Base-by-base conservation (phyloP, 768 basidiomycete species). In the Phlegmacium glaucopus region DNA sequence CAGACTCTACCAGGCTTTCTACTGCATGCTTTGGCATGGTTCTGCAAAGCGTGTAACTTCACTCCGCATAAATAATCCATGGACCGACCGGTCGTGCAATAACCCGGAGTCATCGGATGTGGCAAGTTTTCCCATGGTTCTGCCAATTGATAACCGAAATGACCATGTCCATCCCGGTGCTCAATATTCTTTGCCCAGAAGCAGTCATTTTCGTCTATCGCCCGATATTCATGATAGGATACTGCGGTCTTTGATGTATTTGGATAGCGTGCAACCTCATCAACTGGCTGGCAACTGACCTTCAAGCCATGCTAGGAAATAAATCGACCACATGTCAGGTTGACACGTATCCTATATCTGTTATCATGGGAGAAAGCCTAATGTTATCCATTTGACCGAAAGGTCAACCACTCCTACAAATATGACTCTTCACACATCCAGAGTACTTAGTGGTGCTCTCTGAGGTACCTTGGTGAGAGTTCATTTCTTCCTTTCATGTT, bases 271-370 rank as follows among this genome's bases (percentile, higher is more conserved):
- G 52, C 42, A 52, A 54, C 47, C 44, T 49, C n/a, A 62, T 67
- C 66, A 67, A 68, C 57, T 69, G 68, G 67, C 63, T 54, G 54
- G 32, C 50, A 35, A 41, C 42, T 55, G 48, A 47, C 48, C 52
- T 34, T 50, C 50, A 53, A 52, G 45, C 51, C 50, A 39, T 58
- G 50, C 45, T 54, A 51, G 64, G 58, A 54, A 59, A 56, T 64
- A 57, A 54, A 56, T 61, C 63, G 63, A 59, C 57, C 64, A 61
- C 61, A 66, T 64, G 60, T 63, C 59, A 56, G 51, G 27, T 51
- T 61, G 59, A 65, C 67, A 68, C 62, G 63, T 65, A 65, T 56
- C 39, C 51, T 63, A 61, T 59, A 61, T 50, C 55, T 42, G 50
- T 53, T 39, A 26, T 28, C 29, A 16, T 17, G 34, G 26, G 41